phyloP scores from a whole-genome alignment of 2,329 filamentous ascomycete species.

The Arthrinium phaeospermum region DNA sequence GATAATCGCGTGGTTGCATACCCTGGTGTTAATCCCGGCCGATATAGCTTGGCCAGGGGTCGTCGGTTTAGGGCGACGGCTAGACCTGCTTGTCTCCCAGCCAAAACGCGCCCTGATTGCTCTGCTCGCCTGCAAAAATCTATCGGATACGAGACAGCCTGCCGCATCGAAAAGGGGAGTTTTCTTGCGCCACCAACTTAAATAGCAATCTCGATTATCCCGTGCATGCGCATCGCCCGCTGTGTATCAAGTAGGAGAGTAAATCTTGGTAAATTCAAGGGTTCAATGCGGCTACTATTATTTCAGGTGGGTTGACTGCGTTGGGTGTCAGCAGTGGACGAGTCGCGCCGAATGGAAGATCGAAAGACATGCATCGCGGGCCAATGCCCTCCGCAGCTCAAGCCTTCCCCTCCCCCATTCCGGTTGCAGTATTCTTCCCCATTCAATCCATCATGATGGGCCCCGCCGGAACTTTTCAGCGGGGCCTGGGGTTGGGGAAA shows the following conservation, averaged over 20 bases:
- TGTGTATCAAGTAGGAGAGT: neutral
- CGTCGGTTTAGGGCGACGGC: neutral
- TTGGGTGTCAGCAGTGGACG: neutral
- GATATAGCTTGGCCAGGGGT: conserved; percentile 1
- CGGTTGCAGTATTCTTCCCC: neutral
- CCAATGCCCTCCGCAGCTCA: neutral
- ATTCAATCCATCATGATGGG: neutral
- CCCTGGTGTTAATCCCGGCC: neutral
- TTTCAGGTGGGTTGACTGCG: neutral
- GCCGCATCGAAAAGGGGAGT: neutral
- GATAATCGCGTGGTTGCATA: conserved; percentile 13
- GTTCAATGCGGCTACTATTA: neutral
- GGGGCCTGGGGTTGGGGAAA: neutral
- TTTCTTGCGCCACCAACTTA: conserved; percentile 4
- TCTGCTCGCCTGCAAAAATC: neutral
- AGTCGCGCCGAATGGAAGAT: neutral
- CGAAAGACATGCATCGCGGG: neutral
- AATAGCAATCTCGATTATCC: conserved; percentile 1
- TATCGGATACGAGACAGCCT: neutral
- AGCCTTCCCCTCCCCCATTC: neutral
- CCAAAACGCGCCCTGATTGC: neutral
- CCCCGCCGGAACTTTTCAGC: neutral
- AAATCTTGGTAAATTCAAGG: neutral
- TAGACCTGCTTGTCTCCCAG: neutral
- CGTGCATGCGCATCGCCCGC: neutral